A percentile compares a stretch with the other conserved stretches of the same genome.
Conservation (phyloP, 1,139 yeast genomes). For the Lodderomyces metapsilosis region DNA sequence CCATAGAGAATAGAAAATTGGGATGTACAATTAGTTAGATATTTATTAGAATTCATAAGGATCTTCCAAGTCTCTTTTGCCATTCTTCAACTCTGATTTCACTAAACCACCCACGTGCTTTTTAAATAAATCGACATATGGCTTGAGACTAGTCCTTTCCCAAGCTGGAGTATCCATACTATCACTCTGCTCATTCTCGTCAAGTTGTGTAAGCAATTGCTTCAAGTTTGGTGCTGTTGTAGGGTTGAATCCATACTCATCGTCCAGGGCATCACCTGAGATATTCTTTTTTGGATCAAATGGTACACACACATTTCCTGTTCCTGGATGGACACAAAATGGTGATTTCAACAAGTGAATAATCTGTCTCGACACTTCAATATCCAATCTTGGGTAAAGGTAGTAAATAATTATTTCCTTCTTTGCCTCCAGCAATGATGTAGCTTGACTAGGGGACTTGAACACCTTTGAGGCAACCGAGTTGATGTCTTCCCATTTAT, state of each 20-base stretch:
- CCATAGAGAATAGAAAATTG: constrained; percentile 15
- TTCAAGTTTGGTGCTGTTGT: constrained; percentile 75
- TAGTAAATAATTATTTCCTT: constrained; percentile 80
- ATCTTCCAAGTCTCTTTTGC: constrained; percentile 39
- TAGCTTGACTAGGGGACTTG: constrained; percentile 38
- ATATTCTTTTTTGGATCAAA: constrained; percentile 57
- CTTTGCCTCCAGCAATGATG: constrained; percentile 65
- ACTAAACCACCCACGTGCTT: constrained; percentile 58
- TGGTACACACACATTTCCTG: constrained; percentile 98
- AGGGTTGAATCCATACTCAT: constrained; percentile 67
- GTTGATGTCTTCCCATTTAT: constrained; percentile 86
- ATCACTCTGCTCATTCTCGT: constrained; percentile 37
- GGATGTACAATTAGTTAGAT: constrained; percentile 22
- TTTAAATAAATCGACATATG: constrained; percentile 71
- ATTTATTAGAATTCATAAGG: constrained; percentile 5
- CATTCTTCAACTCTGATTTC: constrained; percentile 55
- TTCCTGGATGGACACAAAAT: constrained; percentile 96
- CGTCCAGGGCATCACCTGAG: constrained; percentile 35
- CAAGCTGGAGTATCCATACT: constrained; percentile 35
- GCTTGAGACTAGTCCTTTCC: constrained; percentile 70
- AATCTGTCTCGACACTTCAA: constrained; percentile 86
- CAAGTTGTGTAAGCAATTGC: constrained; percentile 55
- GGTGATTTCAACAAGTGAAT: constrained; percentile 95
- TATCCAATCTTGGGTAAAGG: constrained; percentile 88
- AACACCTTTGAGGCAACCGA: constrained; percentile 48